Conservation (phyloP, 768 basidiomycete genomes). For the Lentinula aciculospora region DNA sequence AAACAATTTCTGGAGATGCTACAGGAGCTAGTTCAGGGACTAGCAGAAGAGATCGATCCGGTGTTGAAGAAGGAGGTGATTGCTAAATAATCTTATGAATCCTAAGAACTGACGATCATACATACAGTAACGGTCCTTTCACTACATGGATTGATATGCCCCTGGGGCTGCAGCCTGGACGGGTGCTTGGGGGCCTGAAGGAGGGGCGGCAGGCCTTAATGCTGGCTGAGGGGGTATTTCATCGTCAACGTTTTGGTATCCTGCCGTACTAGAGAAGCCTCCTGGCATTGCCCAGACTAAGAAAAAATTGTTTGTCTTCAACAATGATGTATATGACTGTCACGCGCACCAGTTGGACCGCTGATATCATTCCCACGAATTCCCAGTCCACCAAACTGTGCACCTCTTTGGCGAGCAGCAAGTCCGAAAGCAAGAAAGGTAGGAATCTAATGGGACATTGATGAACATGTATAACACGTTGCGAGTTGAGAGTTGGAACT, state of each 20-base stretch:
- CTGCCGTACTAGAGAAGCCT: constrained; percentile 56
- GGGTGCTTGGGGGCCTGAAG: constrained; percentile 13
- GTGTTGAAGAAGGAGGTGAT: neutral
- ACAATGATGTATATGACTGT: neutral
- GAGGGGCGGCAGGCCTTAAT: constrained; percentile 15
- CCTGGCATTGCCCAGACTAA: constrained; percentile 79
- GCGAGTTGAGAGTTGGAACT: neutral
- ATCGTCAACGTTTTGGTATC: constrained; percentile 61
- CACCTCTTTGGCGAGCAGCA: constrained; percentile 54
- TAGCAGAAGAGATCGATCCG: constrained; percentile 17
- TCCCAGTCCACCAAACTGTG: constrained; percentile 45
- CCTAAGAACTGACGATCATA: neutral
- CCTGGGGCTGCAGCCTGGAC: constrained; percentile 26
- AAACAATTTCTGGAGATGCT: constrained; percentile 29
- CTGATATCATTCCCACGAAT: constrained; percentile 39
- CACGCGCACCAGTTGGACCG: constrained; percentile 49
- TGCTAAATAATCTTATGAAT: neutral
- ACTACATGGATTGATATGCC: constrained; percentile 38
- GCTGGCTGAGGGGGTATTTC: constrained; percentile 20
- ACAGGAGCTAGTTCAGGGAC: constrained; percentile 25
- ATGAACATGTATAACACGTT: no score
- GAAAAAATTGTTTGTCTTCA: constrained; percentile 7
- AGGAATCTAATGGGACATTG: constrained; percentile 41
- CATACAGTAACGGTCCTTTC: neutral
- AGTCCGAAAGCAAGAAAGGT: constrained; percentile 47